These are phyloP conservation scores for Alternaria sp. DNA, from an alignment of 2,329 filamentous ascomycete species.

Conservation along the genomic window DNA sequence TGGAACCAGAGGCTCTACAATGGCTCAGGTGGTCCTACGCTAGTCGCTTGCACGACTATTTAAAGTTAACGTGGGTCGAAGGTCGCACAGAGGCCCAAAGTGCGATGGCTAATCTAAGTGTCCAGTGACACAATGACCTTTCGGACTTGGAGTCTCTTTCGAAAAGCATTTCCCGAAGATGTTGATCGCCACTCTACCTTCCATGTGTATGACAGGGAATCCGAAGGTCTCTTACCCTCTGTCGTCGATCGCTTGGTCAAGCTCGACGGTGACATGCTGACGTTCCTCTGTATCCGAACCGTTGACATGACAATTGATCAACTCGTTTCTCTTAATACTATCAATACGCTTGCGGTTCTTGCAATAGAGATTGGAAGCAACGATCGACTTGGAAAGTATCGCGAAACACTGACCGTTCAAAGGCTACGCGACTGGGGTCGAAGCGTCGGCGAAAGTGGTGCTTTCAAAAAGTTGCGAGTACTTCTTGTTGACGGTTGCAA, in stretches of 20 bases:
- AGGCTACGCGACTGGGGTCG: conserved; percentile 29
- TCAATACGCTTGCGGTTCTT: conserved; percentile 30
- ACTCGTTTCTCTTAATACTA: conserved; percentile 24
- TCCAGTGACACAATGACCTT: conserved; percentile 26
- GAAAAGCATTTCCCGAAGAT: conserved; percentile 26
- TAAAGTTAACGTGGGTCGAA: conserved; percentile 24
- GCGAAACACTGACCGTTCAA: conserved; percentile 3
- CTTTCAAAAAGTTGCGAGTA: conserved; percentile 27
- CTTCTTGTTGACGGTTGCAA: conserved; percentile 23
- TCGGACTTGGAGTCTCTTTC: conserved; percentile 28
- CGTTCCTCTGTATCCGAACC: conserved; percentile 29
- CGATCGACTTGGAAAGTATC: neutral
- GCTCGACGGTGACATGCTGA: conserved; percentile 23
- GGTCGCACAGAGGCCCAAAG: neutral
- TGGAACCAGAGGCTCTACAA: conserved; percentile 25
- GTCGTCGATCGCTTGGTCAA: conserved; percentile 22
- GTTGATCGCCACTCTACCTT: conserved; percentile 24
- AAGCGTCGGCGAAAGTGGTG: conserved; percentile 25
- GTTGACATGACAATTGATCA: conserved; percentile 18
- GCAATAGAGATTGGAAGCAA: conserved; percentile 11
- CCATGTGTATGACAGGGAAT: conserved; percentile 8
- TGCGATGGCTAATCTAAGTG: neutral
- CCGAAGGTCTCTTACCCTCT: conserved; percentile 15
- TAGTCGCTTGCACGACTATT: conserved; percentile 21
- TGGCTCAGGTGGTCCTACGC: conserved; percentile 32